These are phyloP conservation scores for Hygrophila difformis DNA, from an alignment of 257 asterid genomes.

Conservation along the genomic window DNA sequence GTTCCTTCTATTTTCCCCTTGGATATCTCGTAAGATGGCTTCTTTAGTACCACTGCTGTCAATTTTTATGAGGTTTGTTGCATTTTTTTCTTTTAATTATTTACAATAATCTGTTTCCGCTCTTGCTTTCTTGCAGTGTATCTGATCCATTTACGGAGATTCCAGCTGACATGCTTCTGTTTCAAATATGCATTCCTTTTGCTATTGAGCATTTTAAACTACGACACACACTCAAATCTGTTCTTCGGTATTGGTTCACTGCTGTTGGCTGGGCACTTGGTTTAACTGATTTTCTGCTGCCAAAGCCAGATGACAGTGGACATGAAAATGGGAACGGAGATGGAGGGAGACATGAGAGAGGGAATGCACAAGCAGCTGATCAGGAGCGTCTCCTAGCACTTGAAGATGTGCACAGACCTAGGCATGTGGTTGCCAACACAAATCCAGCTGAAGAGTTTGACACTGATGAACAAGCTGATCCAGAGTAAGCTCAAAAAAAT, in stretches of 20 bases:
- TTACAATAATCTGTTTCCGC: conserved; percentile 5
- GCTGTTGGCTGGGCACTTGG: conserved; percentile 98
- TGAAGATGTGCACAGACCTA: conserved; percentile 49
- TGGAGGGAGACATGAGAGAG: conserved; percentile 63
- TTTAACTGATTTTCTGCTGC: conserved; percentile 76
- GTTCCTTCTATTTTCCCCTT: conserved; percentile 90
- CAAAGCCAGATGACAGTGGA: conserved; percentile 80
- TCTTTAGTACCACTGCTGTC: conserved; percentile 1
- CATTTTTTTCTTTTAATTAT: conserved; percentile 5
- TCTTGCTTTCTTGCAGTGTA: conserved; percentile 40
- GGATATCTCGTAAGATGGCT: conserved; percentile 82
- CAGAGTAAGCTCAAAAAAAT: conserved; percentile 57
- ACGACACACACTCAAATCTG: conserved; percentile 81
- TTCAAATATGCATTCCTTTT: conserved; percentile 97
- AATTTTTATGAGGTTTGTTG: neutral
- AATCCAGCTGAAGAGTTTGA: conserved; percentile 45
- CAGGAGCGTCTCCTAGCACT: conserved; percentile 53
- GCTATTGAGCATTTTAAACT: conserved; percentile 93
- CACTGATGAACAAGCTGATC: conserved; percentile 53
- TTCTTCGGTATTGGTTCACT: conserved; percentile 92
- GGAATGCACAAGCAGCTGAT: conserved; percentile 41
- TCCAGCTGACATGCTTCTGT: conserved; percentile 97
- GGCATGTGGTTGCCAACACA: conserved; percentile 38
- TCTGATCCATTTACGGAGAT: conserved; percentile 98
- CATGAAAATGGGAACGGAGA: conserved; percentile 70